Evolutionary conservation across 805 yeast species (phyloP), one percentile per base, ranked within the genome.

Genomic region (Scheffersomyces lignosus): DNA sequence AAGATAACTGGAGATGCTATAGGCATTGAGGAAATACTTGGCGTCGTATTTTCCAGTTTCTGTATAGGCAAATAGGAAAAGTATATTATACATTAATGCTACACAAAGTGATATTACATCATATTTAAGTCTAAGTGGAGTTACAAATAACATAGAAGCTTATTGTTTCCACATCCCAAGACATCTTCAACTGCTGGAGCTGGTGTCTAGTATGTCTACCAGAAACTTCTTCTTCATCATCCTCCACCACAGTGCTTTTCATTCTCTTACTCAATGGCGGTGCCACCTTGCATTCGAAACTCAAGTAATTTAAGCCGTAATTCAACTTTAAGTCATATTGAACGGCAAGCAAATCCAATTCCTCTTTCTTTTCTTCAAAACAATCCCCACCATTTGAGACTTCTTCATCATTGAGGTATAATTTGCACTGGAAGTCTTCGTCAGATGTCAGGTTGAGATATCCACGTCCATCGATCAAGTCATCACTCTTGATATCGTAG

Each of bases 1-100:
- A 86, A 82, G 52, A 85, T 93, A 17, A 90, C 97, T 0, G 99
- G 98, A 1, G 85, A 86, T 27, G 77, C 87, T 0, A 79, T 91
- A 10, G 96, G 95, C 0, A 73, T 90, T 0, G 97, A 93, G 49
- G 98, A 93, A 53, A 80, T 93, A 0, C 66, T 93, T 4, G 96
- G 93, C 1, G 91, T 87, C 1, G 93, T 93, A 0, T 93, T 93
- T 54, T 81, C 96, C 2, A 84, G 80, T 43, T 93, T 93, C 57
- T 93, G 99, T 60, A 88, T 93, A 15, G 99, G 99, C 0, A 91
- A 91, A 59, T 91, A 64, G 47, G 24, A 27, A n/a, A 8, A 20
- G 20, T 20, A 16, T 5, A 9, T 15, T 8, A 9, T 29, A 17
- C 31, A 17, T 15, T 17, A 29, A 12, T 15, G n/a, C 31, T 16